Evolutionary conservation across 768 basidiomycete genomes (phyloP).

Genomic region (Arthromyces matolae): DNA sequence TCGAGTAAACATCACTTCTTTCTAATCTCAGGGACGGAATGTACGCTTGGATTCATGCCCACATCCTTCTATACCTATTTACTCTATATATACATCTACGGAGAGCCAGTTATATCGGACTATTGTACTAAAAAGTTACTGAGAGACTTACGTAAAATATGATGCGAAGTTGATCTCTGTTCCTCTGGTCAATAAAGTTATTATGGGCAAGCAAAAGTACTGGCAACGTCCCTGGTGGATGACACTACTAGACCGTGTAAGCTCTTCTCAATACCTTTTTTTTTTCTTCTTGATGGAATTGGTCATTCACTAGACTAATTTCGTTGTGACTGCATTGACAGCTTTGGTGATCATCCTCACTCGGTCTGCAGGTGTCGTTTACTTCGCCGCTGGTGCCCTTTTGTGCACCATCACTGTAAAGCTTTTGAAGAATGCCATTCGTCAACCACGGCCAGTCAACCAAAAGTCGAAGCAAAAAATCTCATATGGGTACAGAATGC

Average conservation of each 20-base stretch:
- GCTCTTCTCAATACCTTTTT: conserved; percentile 4
- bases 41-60: neutral
- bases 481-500: conserved; percentile 59
- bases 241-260: conserved; percentile 38
- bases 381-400: conserved; percentile 56
- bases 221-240: conserved; percentile 26
- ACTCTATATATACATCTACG: conserved; percentile 3
- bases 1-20: conserved; percentile 48
- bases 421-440: conserved; percentile 53
- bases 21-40: neutral
- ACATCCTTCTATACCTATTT: neutral
- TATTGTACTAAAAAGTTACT: too few species aligned
- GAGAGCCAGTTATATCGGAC: too few species aligned
- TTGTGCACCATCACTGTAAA: conserved; percentile 58
- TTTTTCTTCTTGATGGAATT: neutral
- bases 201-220: neutral
- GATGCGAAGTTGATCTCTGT: too few species aligned
- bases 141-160: too few species aligned
- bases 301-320: conserved; percentile 44
- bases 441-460: conserved; percentile 58
- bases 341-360: conserved; percentile 52
- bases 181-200: neutral
- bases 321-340: conserved; percentile 50
- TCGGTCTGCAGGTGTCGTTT: conserved; percentile 56
- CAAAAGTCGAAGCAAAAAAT: conserved; percentile 40